phyloP scores from a whole-genome alignment of 2,329 filamentous ascomycete genomes.

The Sphaerulina populicola region DNA sequence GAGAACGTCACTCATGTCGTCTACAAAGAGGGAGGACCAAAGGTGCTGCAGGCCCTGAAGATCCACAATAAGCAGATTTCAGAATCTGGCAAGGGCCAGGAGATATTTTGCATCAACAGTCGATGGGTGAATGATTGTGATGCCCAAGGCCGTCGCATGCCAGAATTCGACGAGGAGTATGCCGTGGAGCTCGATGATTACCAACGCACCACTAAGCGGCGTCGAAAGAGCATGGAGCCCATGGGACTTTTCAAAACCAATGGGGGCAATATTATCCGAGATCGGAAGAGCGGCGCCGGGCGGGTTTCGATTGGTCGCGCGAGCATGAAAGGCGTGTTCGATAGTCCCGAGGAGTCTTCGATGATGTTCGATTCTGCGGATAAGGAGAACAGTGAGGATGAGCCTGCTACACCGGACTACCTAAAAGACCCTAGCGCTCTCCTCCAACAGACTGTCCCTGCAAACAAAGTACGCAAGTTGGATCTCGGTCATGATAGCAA shows the following conservation, averaged over 20 bases:
- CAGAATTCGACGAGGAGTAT: constrained; percentile 30
- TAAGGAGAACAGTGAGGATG: constrained; percentile 25
- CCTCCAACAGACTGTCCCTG: constrained; percentile 32
- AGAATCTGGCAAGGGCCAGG: constrained; percentile 18
- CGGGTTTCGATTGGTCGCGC: constrained; percentile 25
- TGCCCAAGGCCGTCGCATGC: constrained; percentile 24
- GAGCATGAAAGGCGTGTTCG: constrained; percentile 15
- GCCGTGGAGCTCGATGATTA: constrained; percentile 30
- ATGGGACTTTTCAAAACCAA: constrained; percentile 26
- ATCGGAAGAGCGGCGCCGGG: constrained; percentile 26
- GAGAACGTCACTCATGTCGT: constrained; percentile 34
- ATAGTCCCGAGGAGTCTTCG: background rate
- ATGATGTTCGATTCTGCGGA: constrained; percentile 12
- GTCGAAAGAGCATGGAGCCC: constrained; percentile 35
- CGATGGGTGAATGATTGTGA: constrained; percentile 35
- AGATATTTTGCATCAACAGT: constrained; percentile 33
- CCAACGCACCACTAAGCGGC: constrained; percentile 26
- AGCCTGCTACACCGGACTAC: constrained; percentile 29
- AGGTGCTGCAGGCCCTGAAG: constrained; percentile 29
- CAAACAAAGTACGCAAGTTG: constrained; percentile 30
- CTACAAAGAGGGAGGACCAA: constrained; percentile 34
- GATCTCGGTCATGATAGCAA: constrained; percentile 22
- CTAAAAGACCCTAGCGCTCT: constrained; percentile 25
- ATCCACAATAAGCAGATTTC: constrained; percentile 29
- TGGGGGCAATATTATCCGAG: constrained; percentile 30